Conservation (phyloP, 108 stramenopile genomes). For the Cyclotella choctawhatcheeana region DNA sequence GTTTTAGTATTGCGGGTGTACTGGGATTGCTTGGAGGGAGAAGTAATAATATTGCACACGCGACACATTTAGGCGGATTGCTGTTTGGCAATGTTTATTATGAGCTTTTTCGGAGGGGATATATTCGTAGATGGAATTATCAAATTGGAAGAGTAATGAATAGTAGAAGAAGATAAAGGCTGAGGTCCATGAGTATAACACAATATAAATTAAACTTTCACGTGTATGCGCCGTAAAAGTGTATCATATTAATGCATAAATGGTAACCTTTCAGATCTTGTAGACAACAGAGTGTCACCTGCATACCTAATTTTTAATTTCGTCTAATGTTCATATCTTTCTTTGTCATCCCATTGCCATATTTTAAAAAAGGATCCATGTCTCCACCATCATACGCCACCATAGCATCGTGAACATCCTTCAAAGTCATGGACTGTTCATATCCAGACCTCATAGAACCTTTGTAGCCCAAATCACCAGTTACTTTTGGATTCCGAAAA, state of each 20-base stretch:
- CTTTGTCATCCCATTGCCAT: conserved; percentile 36
- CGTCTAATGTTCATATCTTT: not conserved
- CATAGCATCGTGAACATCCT: conserved; percentile 48
- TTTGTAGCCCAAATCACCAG: conserved; percentile 53
- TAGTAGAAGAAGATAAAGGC: too few relatives aligned
- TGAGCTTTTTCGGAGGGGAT: conserved; percentile 58
- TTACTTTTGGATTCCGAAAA: conserved; percentile 56
- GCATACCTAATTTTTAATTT: too few relatives aligned
- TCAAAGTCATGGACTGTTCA: conserved; percentile 40
- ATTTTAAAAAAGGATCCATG: conserved; percentile 46
- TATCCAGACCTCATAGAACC: conserved; percentile 64
- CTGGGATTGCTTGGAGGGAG: conserved; percentile 34
- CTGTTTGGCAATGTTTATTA: conserved; percentile 71
- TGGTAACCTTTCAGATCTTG: too few relatives aligned
- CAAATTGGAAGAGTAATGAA: conserved; percentile 16
- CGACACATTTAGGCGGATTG: conserved; percentile 80
- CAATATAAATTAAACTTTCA: too few relatives aligned
- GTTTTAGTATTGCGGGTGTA: conserved; percentile 51
- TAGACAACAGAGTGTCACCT: too few relatives aligned
- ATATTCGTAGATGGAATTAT: conserved; percentile 23
- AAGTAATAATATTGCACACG: conserved; percentile 64
- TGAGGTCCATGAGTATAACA: too few relatives aligned
- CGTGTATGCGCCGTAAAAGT: too few relatives aligned
- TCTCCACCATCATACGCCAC: conserved; percentile 34
- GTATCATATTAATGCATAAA: too few relatives aligned